Percentiles rank a stretch among this genome's conserved stretches.
phyloP scores from a whole-genome alignment of 2,329 filamentous ascomycete species.

The Arachnopeziza araneosa region DNA sequence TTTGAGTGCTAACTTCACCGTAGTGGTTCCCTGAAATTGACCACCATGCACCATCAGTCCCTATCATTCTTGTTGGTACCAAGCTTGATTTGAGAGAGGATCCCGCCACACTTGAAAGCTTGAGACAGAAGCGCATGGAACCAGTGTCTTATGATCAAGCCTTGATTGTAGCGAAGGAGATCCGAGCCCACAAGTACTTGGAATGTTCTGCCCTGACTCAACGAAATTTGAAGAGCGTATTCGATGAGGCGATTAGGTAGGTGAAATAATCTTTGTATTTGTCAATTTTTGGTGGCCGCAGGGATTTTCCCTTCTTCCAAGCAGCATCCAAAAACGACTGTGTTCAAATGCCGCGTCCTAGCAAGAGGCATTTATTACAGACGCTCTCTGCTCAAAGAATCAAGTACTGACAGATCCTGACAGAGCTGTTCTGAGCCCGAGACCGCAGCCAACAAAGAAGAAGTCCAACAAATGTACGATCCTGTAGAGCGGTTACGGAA shows the following conservation, averaged over 20 bases:
- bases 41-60: conserved; percentile 90
- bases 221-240: conserved; percentile 95
- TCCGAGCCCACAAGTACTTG: conserved; percentile 93
- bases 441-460: conserved; percentile 49
- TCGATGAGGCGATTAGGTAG: conserved; percentile 96
- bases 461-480: conserved; percentile 67
- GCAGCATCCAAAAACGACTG: background rate
- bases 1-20: conserved; percentile 4
- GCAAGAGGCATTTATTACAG: background rate
- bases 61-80: conserved; percentile 94
- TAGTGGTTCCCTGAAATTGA: conserved; percentile 98
- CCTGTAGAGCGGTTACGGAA: conserved; percentile 39
- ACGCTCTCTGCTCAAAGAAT: background rate
- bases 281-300: background rate
- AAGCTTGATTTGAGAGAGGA: conserved; percentile 96
- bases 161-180: conserved; percentile 82
- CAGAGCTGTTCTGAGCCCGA: conserved; percentile 68
- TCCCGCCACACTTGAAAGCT: conserved; percentile 69
- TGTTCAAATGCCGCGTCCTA: background rate
- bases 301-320: background rate
- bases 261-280: conserved; percentile 30
- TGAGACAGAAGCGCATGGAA: conserved; percentile 91
- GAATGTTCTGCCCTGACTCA: conserved; percentile 97
- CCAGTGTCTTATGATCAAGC: conserved; percentile 95
- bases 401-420: conserved; percentile 11